Base-by-base conservation (phyloP, 2,329 filamentous ascomycete species). In the Mycocentrospora acerina region DNA sequence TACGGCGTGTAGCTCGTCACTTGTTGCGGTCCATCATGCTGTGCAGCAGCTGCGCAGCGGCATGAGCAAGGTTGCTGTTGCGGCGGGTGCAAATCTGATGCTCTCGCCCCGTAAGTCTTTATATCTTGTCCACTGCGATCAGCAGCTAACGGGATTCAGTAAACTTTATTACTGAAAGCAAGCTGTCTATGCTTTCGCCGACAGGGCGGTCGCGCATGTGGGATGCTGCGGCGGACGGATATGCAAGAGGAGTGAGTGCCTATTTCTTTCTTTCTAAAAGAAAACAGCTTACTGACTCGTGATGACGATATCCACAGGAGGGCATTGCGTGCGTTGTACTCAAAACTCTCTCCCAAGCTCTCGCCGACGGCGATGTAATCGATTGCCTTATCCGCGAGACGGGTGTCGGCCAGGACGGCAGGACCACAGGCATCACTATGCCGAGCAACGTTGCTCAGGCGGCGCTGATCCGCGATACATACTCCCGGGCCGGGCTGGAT, bases 201-300 rank as follows among this genome's bases (percentile, higher is more conserved):
- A 47, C 50, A 13, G 52, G 61, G 1, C 38, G 38, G 4, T 45
- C 24, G 3, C n/a, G 22, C 2, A 62, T 59, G 47, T 68, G 51
- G 46, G 47, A 53, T 34, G 4, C 16, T 2, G 3, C 6, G 4
- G 82, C 78, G 12, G 76, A 79, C 39, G 83, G 83, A 0, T 86
- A 85, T 53, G 80, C 75, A 0, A 71, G 81, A 14, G 82, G 81
- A 0, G 40, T n/a, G n/a, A n/a, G n/a, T n/a, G n/a, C n/a, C n/a
- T n/a, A n/a, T n/a, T n/a, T n/a, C n/a, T n/a, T n/a, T n/a, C n/a
- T n/a, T n/a, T n/a, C n/a, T n/a, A n/a, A n/a, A n/a, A n/a, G n/a
- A n/a, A n/a, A n/a, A n/a, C n/a, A n/a, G n/a, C n/a, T n/a, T n/a
- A n/a, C n/a, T n/a, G n/a, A n/a, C n/a, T n/a, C n/a, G n/a, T n/a